These are phyloP conservation scores for Apophysomyces trapeziformis DNA, from an alignment of 371 early-diverging fungal genomes.

Conservation along the genomic window DNA sequence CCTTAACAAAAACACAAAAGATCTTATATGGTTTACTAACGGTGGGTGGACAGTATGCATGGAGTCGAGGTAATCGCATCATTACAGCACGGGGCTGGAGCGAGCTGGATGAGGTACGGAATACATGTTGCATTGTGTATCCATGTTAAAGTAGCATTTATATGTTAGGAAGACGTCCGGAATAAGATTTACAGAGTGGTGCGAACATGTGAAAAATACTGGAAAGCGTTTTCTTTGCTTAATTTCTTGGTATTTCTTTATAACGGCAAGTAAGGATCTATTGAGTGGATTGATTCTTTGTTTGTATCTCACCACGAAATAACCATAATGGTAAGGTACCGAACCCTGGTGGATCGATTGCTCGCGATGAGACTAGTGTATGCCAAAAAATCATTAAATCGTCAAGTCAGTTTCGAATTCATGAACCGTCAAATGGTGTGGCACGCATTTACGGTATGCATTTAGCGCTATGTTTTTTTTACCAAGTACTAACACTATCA, in stretches of 20 bases:
- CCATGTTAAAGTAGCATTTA: background rate
- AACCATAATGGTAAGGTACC: conserved; percentile 52
- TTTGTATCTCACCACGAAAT: background rate
- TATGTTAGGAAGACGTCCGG: conserved; percentile 50
- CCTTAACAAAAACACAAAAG: conserved; percentile 63
- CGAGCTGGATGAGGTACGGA: conserved; percentile 61
- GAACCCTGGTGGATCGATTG: conserved; percentile 76
- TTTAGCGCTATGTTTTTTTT: background rate
- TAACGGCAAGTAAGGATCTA: conserved; percentile 71
- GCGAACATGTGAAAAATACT: conserved; percentile 70
- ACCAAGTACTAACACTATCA: background rate
- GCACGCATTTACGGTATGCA: conserved; percentile 89
- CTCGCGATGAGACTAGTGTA: conserved; percentile 85
- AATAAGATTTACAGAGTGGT: conserved; percentile 67
- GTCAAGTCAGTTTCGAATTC: conserved; percentile 89
- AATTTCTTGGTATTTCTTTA: conserved; percentile 87
- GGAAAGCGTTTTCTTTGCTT: conserved; percentile 65
- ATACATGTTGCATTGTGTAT: background rate
- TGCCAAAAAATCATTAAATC: conserved; percentile 72
- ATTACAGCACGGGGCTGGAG: conserved; percentile 82
- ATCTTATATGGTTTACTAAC: conserved; percentile 60
- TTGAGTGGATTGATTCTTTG: background rate
- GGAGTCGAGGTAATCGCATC: conserved; percentile 64
- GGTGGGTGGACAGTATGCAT: conserved; percentile 78
- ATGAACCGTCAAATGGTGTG: conserved; percentile 93